Evolutionary conservation across 2,329 filamentous ascomycete species (phyloP).

Genomic region (Mollisia scopiformis): DNA sequence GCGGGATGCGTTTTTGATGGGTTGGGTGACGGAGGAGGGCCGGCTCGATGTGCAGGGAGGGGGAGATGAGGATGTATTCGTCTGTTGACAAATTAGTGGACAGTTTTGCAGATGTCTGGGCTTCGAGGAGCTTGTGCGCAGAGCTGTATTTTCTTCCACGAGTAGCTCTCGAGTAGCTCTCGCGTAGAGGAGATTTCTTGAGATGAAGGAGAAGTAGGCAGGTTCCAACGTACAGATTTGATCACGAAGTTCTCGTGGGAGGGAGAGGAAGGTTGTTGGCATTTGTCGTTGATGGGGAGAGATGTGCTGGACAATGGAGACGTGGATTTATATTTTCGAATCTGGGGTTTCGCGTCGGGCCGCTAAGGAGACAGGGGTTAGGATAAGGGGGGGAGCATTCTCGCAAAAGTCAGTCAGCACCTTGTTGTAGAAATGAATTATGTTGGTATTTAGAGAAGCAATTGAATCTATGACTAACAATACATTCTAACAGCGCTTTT

Average conservation of each 20-base stretch:
- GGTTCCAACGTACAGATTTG: too few relatives aligned
- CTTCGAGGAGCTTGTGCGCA: too few relatives aligned
- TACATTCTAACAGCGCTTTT: too few relatives aligned
- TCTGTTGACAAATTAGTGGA: too few relatives aligned
- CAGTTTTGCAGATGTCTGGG: too few relatives aligned
- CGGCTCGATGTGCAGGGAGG: conserved; percentile 6
- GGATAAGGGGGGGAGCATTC: not conserved
- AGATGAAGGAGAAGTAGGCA: too few relatives aligned
- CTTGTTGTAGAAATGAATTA: not conserved
- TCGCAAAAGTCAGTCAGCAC: not conserved
- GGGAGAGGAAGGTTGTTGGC: conserved; percentile 17
- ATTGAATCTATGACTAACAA: too few relatives aligned
- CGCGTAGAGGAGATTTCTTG: too few relatives aligned
- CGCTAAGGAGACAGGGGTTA: not conserved
- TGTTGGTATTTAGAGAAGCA: not conserved
- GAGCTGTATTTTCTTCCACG: too few relatives aligned
- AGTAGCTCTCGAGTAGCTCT: too few relatives aligned
- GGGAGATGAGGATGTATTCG: conserved; percentile 16
- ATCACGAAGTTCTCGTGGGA: conserved; percentile 28
- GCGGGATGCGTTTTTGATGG: not conserved
- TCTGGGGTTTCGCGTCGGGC: not conserved
- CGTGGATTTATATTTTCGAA: not conserved
- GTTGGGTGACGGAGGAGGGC: not conserved
- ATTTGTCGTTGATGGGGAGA: not conserved
- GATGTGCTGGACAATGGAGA: not conserved